Evolutionary conservation across 371 early-diverging fungal species (phyloP).

Genomic region (Mucor indicus): DNA sequence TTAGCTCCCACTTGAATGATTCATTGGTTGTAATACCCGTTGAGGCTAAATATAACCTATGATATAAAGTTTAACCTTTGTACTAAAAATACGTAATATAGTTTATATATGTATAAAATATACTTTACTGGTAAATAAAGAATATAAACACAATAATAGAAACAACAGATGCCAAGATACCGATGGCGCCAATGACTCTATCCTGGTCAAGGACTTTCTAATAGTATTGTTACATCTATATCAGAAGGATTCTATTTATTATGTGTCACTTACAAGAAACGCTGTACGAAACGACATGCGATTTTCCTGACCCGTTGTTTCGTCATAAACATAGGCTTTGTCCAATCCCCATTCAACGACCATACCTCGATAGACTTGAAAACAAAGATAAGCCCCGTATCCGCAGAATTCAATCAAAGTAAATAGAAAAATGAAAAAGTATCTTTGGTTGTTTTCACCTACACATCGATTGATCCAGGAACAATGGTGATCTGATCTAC

Average conservation of each 20-base stretch:
- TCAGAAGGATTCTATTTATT: too few relatives aligned
- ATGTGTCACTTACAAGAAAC: slow-evolving; percentile 33
- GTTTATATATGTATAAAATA: background rate
- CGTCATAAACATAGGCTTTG: slow-evolving; percentile 32
- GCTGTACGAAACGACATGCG: slow-evolving; percentile 37
- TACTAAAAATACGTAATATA: too few relatives aligned
- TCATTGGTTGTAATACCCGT: slow-evolving; percentile 76
- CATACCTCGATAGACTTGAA: slow-evolving; percentile 53
- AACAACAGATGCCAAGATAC: slow-evolving; percentile 59
- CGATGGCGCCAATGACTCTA: slow-evolving; percentile 58
- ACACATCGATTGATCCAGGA: slow-evolving; percentile 80
- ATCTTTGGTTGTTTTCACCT: slow-evolving; percentile 69
- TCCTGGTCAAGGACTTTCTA: slow-evolving; percentile 61
- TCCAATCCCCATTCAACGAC: slow-evolving; percentile 53
- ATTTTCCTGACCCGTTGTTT: slow-evolving; percentile 26
- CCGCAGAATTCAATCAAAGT: slow-evolving; percentile 57
- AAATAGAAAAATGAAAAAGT: slow-evolving; percentile 67
- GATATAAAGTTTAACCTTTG: background rate
- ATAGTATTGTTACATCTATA: too few relatives aligned
- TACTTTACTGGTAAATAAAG: slow-evolving; percentile 54
- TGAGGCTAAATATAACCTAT: slow-evolving; percentile 54
- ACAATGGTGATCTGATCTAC: slow-evolving; percentile 74
- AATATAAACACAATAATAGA: slow-evolving; percentile 62
- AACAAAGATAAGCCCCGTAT: slow-evolving; percentile 65
- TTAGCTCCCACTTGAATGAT: slow-evolving; percentile 72